These are phyloP conservation scores for Zygnema circumcarinatum DNA, from an alignment of 139 green algal species.

Conservation along the genomic window DNA sequence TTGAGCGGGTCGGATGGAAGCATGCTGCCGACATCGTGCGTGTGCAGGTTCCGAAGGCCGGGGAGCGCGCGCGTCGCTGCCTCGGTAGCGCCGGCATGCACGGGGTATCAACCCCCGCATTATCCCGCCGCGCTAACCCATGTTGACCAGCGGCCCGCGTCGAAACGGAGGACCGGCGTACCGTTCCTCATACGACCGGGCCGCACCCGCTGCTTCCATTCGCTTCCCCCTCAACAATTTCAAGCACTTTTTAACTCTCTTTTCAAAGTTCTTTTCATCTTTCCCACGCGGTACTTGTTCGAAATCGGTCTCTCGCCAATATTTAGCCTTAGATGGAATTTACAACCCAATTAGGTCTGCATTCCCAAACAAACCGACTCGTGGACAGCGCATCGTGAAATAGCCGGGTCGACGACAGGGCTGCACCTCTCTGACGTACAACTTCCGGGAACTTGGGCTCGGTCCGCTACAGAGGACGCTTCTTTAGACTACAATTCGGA, in stretches of 20 bases:
- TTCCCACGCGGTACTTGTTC: conserved; percentile 96
- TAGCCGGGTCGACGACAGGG: conserved; percentile 66
- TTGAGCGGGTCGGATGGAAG: conserved; percentile 84
- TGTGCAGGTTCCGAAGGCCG: conserved; percentile 74
- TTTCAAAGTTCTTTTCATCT: conserved; percentile 98
- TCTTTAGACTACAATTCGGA: no score
- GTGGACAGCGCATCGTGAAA: conserved; percentile 82
- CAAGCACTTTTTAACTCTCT: conserved; percentile 96
- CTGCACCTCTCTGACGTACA: conserved; percentile 83
- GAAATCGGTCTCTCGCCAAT: conserved; percentile 90
- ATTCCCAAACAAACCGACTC: no score
- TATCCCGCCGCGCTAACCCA: conserved; percentile 79
- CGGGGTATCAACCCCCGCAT: conserved; percentile 66
- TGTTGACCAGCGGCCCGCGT: conserved; percentile 78
- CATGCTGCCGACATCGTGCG: conserved; percentile 84
- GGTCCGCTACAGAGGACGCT: conserved; percentile 71
- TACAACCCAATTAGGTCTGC: conserved; percentile 90
- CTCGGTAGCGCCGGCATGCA: conserved; percentile 74
- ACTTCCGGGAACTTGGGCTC: conserved; percentile 80
- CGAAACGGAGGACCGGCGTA: conserved; percentile 3
- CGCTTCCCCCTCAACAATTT: conserved; percentile 95
- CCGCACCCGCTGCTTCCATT: conserved; percentile 76
- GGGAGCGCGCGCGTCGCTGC: conserved; percentile 72
- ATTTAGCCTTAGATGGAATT: conserved; percentile 95
- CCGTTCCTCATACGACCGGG: conserved; percentile 52